Conservation (phyloP, 768 basidiomycete species). For the Suillus plorans region DNA sequence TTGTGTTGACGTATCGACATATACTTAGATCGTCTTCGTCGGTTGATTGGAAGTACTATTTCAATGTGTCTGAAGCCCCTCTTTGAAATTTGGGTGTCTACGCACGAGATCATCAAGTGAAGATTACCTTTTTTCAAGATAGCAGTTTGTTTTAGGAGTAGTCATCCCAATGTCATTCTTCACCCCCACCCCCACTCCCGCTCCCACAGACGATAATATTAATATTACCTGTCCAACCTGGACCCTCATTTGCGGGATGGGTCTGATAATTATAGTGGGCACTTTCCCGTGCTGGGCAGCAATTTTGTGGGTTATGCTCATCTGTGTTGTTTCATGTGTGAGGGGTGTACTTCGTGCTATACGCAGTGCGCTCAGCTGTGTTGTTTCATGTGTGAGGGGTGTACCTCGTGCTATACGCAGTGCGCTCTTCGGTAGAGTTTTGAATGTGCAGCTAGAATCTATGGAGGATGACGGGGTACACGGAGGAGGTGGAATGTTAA, state of each 20-base stretch:
- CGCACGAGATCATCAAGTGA: not conserved
- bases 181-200: not conserved
- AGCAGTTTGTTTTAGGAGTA: not conserved
- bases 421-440: not conserved
- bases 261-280: too few species aligned
- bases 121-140: not conserved
- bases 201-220: not conserved
- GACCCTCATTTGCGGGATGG: too few species aligned
- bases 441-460: not conserved
- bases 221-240: too few species aligned
- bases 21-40: not conserved
- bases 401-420: not conserved
- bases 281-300: not conserved
- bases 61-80: not conserved
- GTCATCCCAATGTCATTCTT: not conserved
- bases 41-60: not conserved
- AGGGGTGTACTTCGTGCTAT: not conserved
- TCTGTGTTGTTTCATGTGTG: not conserved
- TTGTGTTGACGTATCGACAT: not conserved
- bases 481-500: not conserved
- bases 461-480: not conserved
- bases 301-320: not conserved
- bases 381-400: not conserved
- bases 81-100: not conserved
- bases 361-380: not conserved